Evolutionary conservation across 768 basidiomycete genomes (phyloP), one percentile per base, ranked within the genome.

Genomic region (Boletus patriciae): DNA sequence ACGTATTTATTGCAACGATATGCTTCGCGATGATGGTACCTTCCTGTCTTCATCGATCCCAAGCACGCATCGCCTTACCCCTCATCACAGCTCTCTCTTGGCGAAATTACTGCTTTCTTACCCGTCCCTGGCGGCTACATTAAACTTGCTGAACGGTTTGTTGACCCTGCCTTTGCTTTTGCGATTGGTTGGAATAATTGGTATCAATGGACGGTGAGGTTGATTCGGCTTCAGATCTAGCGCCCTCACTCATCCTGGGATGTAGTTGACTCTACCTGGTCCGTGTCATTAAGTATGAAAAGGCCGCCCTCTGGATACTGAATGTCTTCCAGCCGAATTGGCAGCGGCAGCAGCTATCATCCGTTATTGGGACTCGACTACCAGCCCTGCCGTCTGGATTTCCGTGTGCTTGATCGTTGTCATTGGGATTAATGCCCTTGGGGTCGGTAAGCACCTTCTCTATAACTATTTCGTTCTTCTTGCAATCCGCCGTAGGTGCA

Each of bases 291-390:
- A 12, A 16, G 27, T 7, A 6, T 23, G 34, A 37, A 36, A 18
- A 3, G 2, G 12, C 12, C 33, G 33, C 33, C 33, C 10, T 1
- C 4, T 4, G 34, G 21, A 27, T n/a, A 13, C 52, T 71, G 13
- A 70, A 21, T 6, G 4, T 48, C 31, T 52, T 42, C 9, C 40
- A 59, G 79, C 80, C 7, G 83, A 83, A 55, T 62, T 83, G 4
- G 75, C 77, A 34, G 83, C 82, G 0, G 76, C 79, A 0, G 77
- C 83, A 12, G 71, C 83, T 3, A 60, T 85, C 40, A 77, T 86
- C 66, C 68, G 73, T 49, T 83, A 69, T 62, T 82, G 81, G 80
- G 75, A 74, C 51, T 37, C 40, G 8, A 59, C 55, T 3, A 69
- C 78, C 38, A 79, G 70, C 54, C 74, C 79, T 45, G 81, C 76